A percentile compares a stretch with the other conserved stretches of the same genome.
Conservation (phyloP, 306 rosid genomes). For the Prunus armeniaca region DNA sequence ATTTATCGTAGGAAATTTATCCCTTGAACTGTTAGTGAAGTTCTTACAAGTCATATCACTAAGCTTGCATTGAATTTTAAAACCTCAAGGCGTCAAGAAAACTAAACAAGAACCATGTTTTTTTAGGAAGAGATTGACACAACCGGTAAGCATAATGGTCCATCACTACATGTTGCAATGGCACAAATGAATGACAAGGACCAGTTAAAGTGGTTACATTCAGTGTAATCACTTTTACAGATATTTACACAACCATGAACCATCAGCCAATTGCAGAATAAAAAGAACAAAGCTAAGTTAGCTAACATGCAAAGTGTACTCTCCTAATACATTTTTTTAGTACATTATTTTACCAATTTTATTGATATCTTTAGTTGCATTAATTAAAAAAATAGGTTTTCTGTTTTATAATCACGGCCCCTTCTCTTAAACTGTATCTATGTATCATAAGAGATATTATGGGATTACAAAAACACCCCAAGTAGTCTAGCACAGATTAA, state of each 20-base stretch:
- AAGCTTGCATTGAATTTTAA: not conserved
- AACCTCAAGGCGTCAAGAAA: not conserved
- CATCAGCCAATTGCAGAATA: not conserved
- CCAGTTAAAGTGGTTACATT: not conserved
- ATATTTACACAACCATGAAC: conserved; percentile 5
- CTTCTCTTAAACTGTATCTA: not conserved
- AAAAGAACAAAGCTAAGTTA: not conserved
- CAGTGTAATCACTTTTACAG: not conserved
- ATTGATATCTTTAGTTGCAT: not conserved
- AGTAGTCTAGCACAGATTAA: not conserved
- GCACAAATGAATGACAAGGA: not conserved
- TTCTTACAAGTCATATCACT: not conserved
- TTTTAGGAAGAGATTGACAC: not conserved
- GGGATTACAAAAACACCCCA: not conserved
- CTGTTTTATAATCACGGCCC: not conserved
- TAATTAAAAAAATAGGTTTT: not conserved
- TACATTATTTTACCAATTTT: not conserved
- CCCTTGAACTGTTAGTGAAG: not conserved
- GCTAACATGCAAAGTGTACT: not conserved
- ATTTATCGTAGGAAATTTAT: not conserved
- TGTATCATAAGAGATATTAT: not conserved
- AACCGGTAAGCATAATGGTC: not conserved
- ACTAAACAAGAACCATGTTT: not conserved
- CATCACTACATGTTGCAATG: not conserved
- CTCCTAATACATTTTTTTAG: not conserved